Base-by-base conservation (phyloP, 2,329 filamentous ascomycete genomes). In the Colletotrichum chlorophyti region DNA sequence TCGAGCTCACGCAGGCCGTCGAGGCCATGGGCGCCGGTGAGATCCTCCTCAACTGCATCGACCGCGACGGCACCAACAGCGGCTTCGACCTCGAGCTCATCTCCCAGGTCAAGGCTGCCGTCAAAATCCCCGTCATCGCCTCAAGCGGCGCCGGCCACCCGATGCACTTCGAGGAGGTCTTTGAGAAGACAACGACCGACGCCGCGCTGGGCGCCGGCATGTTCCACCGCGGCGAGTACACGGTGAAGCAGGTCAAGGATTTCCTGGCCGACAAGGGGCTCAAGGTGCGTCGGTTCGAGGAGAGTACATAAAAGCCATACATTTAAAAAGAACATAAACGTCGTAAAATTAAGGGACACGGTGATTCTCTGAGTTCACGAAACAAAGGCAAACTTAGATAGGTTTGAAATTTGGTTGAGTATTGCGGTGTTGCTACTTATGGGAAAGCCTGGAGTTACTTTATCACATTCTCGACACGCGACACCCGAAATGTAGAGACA, bases 21-120 rank as follows among this genome's bases (percentile, higher is more conserved):
- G 93, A 99, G 77, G 93, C 91, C 54, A 96, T 99, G 92, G 95
- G 95, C 50, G 85, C 91, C 2, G 95, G 95, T 54, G 95, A 99
- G 80, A 91, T 99, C 58, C 79, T 99, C 48, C 85, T 99, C 54
- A 99, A 99, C 77, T 97, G 93, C 79, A 99, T 99, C 68, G 95
- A 99, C 79, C 91, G 90, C 71, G 95, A 99, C 73, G 95, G 95
- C 51, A 95, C 91, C 54, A 97, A 96, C 76, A 90, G 86, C 66
- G 95, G 95, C 1, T 99, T 97, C 71, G 95, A 99, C 74, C 81
- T 97, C 9, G 95, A 98, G 78, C 82, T 99, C 53, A 91, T 99
- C 67, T 78, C 83, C 47, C 90, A 93, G 70, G 94, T 98, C 59
- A 99, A 99, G 77, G 79, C 71, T n/a, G 86, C 91, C 15, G 84